Conservation (phyloP, 176 grass and related monocot species). For the Musa acuminata region DNA sequence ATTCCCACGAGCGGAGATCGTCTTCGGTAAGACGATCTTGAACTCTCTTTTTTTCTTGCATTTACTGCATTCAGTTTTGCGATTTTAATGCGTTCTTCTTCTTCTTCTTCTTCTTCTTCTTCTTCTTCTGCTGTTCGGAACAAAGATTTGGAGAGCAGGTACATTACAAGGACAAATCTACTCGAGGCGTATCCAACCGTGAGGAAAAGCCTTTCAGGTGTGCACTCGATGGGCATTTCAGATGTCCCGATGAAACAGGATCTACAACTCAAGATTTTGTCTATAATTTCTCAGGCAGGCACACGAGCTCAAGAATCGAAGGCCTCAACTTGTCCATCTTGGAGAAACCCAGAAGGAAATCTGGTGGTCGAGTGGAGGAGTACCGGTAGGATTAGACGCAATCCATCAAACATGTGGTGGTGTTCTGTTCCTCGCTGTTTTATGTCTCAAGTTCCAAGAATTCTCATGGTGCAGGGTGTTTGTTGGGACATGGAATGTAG, state of each 20-base stretch:
- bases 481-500: constrained; percentile 95
- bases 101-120: neutral
- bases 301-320: constrained; percentile 45
- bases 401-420: neutral
- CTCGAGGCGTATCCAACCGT: constrained; percentile 38
- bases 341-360: constrained; percentile 9
- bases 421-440: neutral
- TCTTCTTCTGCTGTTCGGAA: neutral
- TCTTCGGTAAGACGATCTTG: constrained; percentile 37
- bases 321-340: constrained; percentile 31
- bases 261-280: neutral
- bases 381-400: constrained; percentile 15
- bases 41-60: neutral
- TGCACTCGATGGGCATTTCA: neutral
- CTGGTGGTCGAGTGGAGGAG: constrained; percentile 16
- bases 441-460: neutral
- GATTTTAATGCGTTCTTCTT: neutral
- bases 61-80: too few species aligned
- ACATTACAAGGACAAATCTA: constrained; percentile 27
- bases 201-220: constrained; percentile 77
- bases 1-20: constrained; percentile 43
- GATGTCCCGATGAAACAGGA: neutral
- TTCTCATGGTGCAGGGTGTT: constrained; percentile 47
- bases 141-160: constrained; percentile 57
- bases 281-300: constrained; percentile 43